These are phyloP conservation scores for Calamus simplicifolius DNA, from an alignment of 176 grass and related monocot species.

Conservation along the genomic window DNA sequence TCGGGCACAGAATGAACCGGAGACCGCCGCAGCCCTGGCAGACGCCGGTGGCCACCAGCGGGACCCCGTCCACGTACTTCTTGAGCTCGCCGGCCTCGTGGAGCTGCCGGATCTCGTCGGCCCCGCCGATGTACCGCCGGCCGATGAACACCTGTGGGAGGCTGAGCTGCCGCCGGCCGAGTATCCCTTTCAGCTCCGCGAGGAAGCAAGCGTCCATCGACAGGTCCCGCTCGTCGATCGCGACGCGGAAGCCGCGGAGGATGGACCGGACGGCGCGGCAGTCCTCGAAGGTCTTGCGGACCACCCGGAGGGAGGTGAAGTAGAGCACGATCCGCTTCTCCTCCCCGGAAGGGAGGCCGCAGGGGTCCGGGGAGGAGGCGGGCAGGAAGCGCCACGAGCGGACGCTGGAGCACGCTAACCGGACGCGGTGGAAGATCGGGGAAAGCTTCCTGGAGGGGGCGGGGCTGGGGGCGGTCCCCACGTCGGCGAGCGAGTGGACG, in stretches of 20 bases:
- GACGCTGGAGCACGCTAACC: slow-evolving; percentile 6
- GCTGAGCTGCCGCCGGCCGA: slow-evolving; percentile 19
- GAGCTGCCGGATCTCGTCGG: slow-evolving; percentile 5
- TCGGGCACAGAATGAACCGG: slow-evolving; percentile 44
- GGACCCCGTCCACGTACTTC: background rate
- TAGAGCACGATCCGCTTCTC: slow-evolving; percentile 66
- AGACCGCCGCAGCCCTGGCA: slow-evolving; percentile 46
- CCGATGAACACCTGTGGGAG: slow-evolving; percentile 50
- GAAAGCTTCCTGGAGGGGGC: background rate
- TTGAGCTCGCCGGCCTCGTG: slow-evolving; percentile 2
- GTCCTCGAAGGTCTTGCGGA: slow-evolving; percentile 66
- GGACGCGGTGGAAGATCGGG: slow-evolving; percentile 14
- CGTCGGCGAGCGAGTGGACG: slow-evolving; percentile 4
- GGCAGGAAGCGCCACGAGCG: too few species aligned
- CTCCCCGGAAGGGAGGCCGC: slow-evolving; percentile 1
- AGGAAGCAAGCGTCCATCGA: slow-evolving; percentile 79
- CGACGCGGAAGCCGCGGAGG: slow-evolving; percentile 59
- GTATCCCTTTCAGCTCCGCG: slow-evolving; percentile 41
- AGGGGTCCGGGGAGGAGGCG: background rate
- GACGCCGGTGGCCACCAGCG: background rate
- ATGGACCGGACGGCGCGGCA: slow-evolving; percentile 53
- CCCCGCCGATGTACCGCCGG: slow-evolving; percentile 2
- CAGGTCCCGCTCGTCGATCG: slow-evolving; percentile 81
- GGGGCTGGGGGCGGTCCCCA: background rate
- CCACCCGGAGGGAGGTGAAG: slow-evolving; percentile 77